phyloP scores from a whole-genome alignment of 1,284 basidiomycete genomes.

The Ustilago esculenta region DNA sequence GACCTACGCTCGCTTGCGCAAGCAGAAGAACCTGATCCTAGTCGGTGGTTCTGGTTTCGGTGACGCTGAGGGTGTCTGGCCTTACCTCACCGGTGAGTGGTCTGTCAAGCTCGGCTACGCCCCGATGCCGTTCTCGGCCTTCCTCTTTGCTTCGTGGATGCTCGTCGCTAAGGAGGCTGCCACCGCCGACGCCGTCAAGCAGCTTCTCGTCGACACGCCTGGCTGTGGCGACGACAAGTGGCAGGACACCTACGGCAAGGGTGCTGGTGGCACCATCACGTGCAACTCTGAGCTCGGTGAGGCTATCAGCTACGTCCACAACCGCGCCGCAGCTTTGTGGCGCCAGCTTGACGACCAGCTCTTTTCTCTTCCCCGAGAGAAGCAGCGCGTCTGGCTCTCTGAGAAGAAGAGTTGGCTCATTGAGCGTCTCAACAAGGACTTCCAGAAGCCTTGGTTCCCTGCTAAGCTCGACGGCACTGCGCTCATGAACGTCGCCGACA shows the following conservation, averaged over 20 bases:
- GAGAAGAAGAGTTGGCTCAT: conserved; percentile 91
- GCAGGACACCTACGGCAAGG: conserved; percentile 92
- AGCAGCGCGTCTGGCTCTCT: conserved; percentile 85
- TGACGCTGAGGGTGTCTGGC: conserved; percentile 93
- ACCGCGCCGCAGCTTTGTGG: conserved; percentile 94
- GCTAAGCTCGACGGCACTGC: conserved; percentile 72
- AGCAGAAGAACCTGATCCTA: conserved; percentile 86
- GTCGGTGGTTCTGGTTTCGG: conserved; percentile 98
- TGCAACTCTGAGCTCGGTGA: conserved; percentile 98
- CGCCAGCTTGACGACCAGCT: conserved; percentile 91
- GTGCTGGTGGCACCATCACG: conserved; percentile 90
- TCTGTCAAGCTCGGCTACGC: conserved; percentile 83
- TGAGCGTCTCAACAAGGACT: conserved; percentile 90
- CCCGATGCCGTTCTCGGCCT: conserved; percentile 98
- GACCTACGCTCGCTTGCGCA: conserved; percentile 89
- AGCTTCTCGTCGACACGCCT: conserved; percentile 91
- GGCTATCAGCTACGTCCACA: conserved; percentile 92
- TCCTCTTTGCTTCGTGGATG: conserved; percentile 92
- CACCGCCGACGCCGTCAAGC: conserved; percentile 91
- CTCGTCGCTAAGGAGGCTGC: conserved; percentile 99
- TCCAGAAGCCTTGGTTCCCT: conserved; percentile 76
- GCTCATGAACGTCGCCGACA: conserved; percentile 83
- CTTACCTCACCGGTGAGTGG: conserved; percentile 97
- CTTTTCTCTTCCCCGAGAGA: conserved; percentile 94
- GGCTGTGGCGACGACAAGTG: conserved; percentile 90